phyloP scores from a whole-genome alignment of 768 basidiomycete species.

The Calvatia gigantea region DNA sequence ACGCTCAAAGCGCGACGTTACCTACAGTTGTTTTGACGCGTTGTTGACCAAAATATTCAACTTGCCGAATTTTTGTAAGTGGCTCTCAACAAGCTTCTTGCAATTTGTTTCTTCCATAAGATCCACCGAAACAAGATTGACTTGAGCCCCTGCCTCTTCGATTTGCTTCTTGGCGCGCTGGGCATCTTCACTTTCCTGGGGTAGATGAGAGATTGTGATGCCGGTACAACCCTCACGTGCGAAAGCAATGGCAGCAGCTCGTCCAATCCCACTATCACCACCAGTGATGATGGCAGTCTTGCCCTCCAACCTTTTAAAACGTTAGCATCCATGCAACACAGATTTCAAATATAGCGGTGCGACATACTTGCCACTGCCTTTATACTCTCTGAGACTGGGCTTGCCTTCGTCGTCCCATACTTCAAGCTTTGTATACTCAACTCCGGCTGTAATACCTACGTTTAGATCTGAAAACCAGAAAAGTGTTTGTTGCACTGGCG shows the following conservation, averaged over 20 bases:
- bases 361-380: constrained; percentile 41
- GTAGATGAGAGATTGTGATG: constrained; percentile 51
- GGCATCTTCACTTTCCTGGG: constrained; percentile 54
- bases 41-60: constrained; percentile 62
- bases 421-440: constrained; percentile 40
- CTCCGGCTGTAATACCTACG: constrained; percentile 20
- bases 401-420: constrained; percentile 49
- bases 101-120: constrained; percentile 38
- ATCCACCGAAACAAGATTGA: constrained; percentile 35
- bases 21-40: constrained; percentile 44
- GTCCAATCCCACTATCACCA: constrained; percentile 49
- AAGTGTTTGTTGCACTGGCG: constrained; percentile 28
- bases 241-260: constrained; percentile 45
- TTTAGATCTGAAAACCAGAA: background rate
- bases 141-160: constrained; percentile 35
- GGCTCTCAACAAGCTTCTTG: constrained; percentile 43
- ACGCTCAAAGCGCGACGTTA: background rate
- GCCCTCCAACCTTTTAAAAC: constrained; percentile 22
- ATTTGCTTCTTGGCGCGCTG: constrained; percentile 45
- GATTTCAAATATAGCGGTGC: background rate
- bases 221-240: constrained; percentile 48
- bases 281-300: constrained; percentile 35
- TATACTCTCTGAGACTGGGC: constrained; percentile 48
- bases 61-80: constrained; percentile 40
- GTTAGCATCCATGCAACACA: background rate